Base-by-base conservation (phyloP, 2,329 filamentous ascomycete genomes). In the Aspergillus flavus region DNA sequence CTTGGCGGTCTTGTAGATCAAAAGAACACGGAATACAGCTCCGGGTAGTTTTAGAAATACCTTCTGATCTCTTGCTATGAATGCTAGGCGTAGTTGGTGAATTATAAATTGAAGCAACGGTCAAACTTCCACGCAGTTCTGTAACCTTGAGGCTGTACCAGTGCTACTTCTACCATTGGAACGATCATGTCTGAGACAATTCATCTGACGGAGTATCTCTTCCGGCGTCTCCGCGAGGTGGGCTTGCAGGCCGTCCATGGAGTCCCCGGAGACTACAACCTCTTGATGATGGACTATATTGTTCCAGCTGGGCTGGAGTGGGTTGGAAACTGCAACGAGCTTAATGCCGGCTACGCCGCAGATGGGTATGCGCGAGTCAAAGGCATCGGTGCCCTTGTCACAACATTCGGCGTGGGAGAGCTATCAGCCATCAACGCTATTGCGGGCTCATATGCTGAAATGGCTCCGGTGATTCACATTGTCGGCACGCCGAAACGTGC, bases 381-480 rank as follows among this genome's bases (percentile, higher is more conserved):
- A 28, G 74, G 66, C 28, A 52, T 50, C 12, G 59, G 39, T 12
- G 73, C 73, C 0, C 36, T 75, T 7, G 64, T 76, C 2, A 76
- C 69, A 21, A 70, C 69, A 19, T 68, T 71, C 66, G 91, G 91
- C 57, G 90, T 93, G 4, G 91, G 83, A 11, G 83, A 85, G 67
- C 74, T 85, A 9, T 92, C 90, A 1, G 89, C 90, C 59, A 82
- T 93, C 71, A 92, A 93, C 72, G 91, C 88, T 30, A 78, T 92
- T 58, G 91, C 90, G 1, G 91, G 91, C 16, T 86, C 90, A 43
- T 93, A 86, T 77, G 89, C 89, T 0, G 91, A 94, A 76, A 85
- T 86, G 68, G 88, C 91, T 4, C 89, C 90, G 1, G 83, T 93
- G 4, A 82, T 88, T 4, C 86, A 89, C 68, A 82, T 88, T 57